These are phyloP conservation scores for Danielia reshetovae DNA, from an alignment of 805 yeast species.

Conservation along the genomic window DNA sequence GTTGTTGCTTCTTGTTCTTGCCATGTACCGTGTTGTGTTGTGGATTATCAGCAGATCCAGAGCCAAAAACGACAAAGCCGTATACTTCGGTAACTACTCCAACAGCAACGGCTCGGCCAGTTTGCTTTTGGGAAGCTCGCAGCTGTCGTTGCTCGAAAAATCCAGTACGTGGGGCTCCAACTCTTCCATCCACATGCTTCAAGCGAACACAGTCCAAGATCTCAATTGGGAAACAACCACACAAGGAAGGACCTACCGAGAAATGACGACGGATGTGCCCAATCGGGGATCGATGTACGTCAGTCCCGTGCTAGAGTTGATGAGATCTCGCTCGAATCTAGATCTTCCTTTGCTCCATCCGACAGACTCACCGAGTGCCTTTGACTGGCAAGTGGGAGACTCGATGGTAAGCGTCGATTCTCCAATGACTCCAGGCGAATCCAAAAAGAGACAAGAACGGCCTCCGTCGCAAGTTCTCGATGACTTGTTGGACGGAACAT, in stretches of 20 bases:
- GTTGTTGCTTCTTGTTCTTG: conserved; percentile 16
- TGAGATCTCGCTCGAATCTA: conserved; percentile 14
- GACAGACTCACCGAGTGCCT: not conserved
- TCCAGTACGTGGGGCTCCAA: conserved; percentile 5
- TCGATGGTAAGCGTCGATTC: not conserved
- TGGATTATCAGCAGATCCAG: conserved; percentile 12
- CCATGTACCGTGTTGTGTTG: conserved; percentile 18
- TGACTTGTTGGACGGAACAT: conserved; percentile 39
- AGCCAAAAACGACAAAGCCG: conserved; percentile 32
- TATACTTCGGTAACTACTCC: conserved; percentile 19
- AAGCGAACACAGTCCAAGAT: conserved; percentile 3
- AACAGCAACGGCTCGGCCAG: conserved; percentile 8
- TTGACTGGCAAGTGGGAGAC: not conserved
- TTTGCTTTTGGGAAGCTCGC: conserved; percentile 14
- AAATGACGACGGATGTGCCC: conserved; percentile 16
- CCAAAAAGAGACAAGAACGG: conserved; percentile 20
- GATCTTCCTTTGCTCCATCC: conserved; percentile 13
- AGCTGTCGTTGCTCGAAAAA: conserved; percentile 23
- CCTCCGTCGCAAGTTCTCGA: conserved; percentile 51
- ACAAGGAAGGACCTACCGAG: conserved; percentile 30
- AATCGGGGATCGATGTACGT: conserved; percentile 46
- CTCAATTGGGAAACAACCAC: conserved; percentile 10
- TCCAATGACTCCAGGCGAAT: not conserved
- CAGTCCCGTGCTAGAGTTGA: conserved; percentile 47
- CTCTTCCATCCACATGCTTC: conserved; percentile 12